A percentile compares a stretch with the other conserved stretches of the same genome.
These are phyloP conservation scores for Pichia sp. DNA, from an alignment of 1,139 yeast species.

Conservation along the genomic window DNA sequence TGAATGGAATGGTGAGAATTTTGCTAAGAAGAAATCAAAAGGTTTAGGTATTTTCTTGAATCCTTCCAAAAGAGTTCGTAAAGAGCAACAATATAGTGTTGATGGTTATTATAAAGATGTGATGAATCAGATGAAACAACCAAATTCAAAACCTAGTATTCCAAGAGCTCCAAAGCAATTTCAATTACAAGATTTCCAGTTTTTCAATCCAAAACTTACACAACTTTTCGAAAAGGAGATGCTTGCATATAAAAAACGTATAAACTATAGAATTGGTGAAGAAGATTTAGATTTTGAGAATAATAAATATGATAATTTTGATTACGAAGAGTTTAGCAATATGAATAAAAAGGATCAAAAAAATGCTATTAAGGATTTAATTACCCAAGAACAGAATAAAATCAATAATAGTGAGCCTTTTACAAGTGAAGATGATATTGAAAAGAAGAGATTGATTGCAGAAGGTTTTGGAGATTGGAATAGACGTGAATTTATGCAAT, in stretches of 20 bases:
- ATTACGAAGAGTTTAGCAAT: slow-evolving; percentile 41
- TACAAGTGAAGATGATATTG: slow-evolving; percentile 63
- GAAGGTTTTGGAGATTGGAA: slow-evolving; percentile 79
- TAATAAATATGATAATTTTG: slow-evolving; percentile 38
- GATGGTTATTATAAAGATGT: slow-evolving; percentile 86
- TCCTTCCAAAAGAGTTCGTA: slow-evolving; percentile 84
- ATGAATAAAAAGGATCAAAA: slow-evolving; percentile 30
- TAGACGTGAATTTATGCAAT: slow-evolving; percentile 81
- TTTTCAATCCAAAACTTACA: slow-evolving; percentile 61
- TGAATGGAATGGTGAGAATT: slow-evolving; percentile 96
- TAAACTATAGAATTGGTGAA: slow-evolving; percentile 59
- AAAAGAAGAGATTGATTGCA: slow-evolving; percentile 52
- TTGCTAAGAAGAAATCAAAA: slow-evolving; percentile 58
- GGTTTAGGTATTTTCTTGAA: slow-evolving; percentile 66
- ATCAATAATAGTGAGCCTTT: slow-evolving; percentile 67
- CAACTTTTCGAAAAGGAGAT: slow-evolving; percentile 73
- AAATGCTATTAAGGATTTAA: slow-evolving; percentile 36
- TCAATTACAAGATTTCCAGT: slow-evolving; percentile 80
- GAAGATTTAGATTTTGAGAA: slow-evolving; percentile 33
- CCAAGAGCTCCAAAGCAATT: slow-evolving; percentile 70
- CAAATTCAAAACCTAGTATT: slow-evolving; percentile 37
- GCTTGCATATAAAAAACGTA: slow-evolving; percentile 62
- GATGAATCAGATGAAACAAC: slow-evolving; percentile 37
- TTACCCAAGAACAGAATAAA: slow-evolving; percentile 51
- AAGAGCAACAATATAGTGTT: slow-evolving; percentile 79